Percentiles rank a stretch among this genome's conserved stretches.
Conservation (phyloP, 2,329 filamentous ascomycete genomes). For the Xylaria sp. region DNA sequence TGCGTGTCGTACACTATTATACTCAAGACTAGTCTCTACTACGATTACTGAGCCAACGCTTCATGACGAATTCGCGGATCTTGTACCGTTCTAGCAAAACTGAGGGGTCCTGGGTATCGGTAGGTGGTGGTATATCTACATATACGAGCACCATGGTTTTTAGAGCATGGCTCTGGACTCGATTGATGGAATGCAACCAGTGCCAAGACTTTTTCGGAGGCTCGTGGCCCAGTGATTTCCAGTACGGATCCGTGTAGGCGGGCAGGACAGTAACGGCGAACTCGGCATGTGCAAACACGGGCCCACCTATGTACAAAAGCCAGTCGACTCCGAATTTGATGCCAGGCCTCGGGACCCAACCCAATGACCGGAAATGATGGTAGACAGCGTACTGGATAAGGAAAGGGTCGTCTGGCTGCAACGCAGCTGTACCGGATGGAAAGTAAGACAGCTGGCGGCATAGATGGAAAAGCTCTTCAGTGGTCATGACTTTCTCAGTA, state of each 20-base stretch:
- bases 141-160: conserved; percentile 93
- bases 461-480: conserved; percentile 69
- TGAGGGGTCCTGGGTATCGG: conserved; percentile 67
- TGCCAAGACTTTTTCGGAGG: conserved; percentile 72
- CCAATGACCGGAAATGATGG: conserved; percentile 94
- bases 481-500: conserved; percentile 60
- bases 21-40: conserved; percentile 59
- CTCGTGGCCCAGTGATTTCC: conserved; percentile 69
- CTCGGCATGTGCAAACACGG: conserved; percentile 94
- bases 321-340: conserved; percentile 97
- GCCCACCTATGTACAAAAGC: conserved; percentile 91
- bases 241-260: conserved; percentile 79
- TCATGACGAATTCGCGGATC: conserved; percentile 82
- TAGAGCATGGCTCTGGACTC: conserved; percentile 87
- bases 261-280: conserved; percentile 89
- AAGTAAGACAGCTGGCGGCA: conserved; percentile 78
- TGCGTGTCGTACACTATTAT: conserved; percentile 21
- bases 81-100: conserved; percentile 75
- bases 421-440: conserved; percentile 63
- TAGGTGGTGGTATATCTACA: conserved; percentile 85
- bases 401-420: conserved; percentile 84
- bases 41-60: conserved; percentile 86
- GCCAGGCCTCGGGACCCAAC: conserved; percentile 92
- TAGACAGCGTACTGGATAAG: conserved; percentile 89
- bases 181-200: conserved; percentile 89